Evolutionary conservation across 306 rosid genomes (phyloP), one percentile per base, ranked within the genome.

Genomic region (Prunus salicina): DNA sequence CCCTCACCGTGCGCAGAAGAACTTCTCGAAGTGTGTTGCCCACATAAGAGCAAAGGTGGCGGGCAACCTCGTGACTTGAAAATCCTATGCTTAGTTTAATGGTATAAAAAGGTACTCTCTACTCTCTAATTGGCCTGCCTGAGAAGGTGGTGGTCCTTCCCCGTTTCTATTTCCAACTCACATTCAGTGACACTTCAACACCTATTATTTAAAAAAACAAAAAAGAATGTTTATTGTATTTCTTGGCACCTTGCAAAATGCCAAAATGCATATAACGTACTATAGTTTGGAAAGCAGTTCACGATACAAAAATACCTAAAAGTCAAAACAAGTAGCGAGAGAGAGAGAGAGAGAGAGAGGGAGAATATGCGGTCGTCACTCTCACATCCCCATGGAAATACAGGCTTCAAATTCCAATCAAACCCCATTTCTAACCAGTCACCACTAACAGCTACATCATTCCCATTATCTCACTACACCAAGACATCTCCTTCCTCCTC

Each of bases 301-400:
- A 34, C 41, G 41, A 34, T 34, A 34, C 41, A 25, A 22, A 8
- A 56, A 56, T 3, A 25, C 16, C 38, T 5, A 6, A 7, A 28
- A 13, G 25, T 28, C 5, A 34, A 24, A 43, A 6, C 41, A 45
- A 34, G 56, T 16, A 30, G 20, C 12, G 49, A 10, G 2, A 19
- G 6, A 2, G 8, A 2, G 24, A 32, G 43, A 30, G 52, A 64
- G 28, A 49, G 15, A 47, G 52, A 3, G 22, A 38, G 30, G 25
- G 27, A 10, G 25, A 80, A 2, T 67, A 87, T 91, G 93, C 87
- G 65, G 71, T 61, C 87, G 12, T 74, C 87, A 60, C 70, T 86
- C 3, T 71, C 89, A 20, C 67, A 34, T 76, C 49, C 76, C 64
- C 75, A 58, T 75, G 71, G 79, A 72, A 62, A 74, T 15, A 28